These are phyloP conservation scores for Eucalyptus regnans DNA, from an alignment of 345 rosid species.

Conservation along the genomic window DNA sequence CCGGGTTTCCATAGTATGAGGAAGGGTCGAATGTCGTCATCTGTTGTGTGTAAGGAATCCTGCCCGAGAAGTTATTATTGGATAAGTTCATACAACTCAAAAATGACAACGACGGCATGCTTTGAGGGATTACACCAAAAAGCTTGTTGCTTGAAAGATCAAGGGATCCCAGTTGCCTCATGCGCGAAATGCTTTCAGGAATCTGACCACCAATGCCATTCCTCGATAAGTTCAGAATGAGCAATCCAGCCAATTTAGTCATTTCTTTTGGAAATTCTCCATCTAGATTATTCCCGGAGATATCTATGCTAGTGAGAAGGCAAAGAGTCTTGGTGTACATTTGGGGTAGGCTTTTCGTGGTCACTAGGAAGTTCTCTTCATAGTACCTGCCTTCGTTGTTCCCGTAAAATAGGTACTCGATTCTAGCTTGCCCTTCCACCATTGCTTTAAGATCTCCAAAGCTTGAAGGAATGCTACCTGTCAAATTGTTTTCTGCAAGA, in stretches of 20 bases:
- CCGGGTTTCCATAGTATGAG: no score
- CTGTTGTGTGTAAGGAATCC: no score
- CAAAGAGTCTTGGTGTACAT: conserved; percentile 26
- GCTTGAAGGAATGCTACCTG: conserved; percentile 17
- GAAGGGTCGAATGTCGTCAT: no score
- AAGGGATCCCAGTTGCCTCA: no score
- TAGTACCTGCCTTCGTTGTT: conserved; percentile 11
- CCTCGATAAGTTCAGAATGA: conserved; percentile 21
- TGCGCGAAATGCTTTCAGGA: conserved; percentile 13
- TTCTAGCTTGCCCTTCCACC: conserved; percentile 3
- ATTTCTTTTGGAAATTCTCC: conserved; percentile 20
- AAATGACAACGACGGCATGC: no score
- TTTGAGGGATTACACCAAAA: no score
- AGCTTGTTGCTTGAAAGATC: no score
- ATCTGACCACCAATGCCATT: conserved; percentile 14
- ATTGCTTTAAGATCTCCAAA: conserved; percentile 25
- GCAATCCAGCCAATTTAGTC: conserved; percentile 14
- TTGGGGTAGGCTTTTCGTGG: conserved; percentile 5
- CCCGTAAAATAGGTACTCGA: conserved; percentile 16
- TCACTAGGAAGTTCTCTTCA: conserved; percentile 22
- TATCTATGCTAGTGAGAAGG: conserved; percentile 31
- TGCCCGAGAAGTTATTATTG: no score
- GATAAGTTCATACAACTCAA: no score
- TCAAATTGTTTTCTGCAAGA: conserved; percentile 23
- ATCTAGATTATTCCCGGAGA: conserved; percentile 12